These are phyloP conservation scores for Phallus indusiatus DNA, from an alignment of 768 basidiomycete genomes.

Conservation along the genomic window DNA sequence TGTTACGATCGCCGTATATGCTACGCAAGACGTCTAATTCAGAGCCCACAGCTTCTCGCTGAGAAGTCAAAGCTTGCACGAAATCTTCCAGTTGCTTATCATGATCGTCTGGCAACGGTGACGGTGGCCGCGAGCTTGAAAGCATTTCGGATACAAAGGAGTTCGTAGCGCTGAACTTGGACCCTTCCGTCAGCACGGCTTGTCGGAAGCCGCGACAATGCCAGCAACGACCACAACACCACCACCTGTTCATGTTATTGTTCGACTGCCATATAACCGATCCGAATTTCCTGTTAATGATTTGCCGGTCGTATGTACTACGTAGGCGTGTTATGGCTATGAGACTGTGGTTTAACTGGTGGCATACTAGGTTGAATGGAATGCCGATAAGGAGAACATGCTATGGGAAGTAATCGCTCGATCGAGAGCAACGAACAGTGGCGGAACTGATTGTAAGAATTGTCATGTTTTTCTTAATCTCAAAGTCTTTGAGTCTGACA, in stretches of 20 bases:
- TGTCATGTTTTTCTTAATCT: background rate
- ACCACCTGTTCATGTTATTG: conserved; percentile 56
- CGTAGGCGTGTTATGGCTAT: conserved; percentile 7
- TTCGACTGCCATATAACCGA: conserved; percentile 70
- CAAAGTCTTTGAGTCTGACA: background rate
- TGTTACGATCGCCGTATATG: conserved; percentile 65
- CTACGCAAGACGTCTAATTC: conserved; percentile 66
- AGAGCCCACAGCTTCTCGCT: conserved; percentile 34
- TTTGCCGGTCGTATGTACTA: conserved; percentile 54
- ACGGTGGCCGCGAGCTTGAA: conserved; percentile 4
- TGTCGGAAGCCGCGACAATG: no score
- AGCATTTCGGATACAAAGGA: background rate
- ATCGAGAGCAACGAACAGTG: conserved; percentile 61
- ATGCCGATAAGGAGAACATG: conserved; percentile 69
- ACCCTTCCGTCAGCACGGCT: no score
- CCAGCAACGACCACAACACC: no score
- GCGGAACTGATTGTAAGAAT: conserved; percentile 67
- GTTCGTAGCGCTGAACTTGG: no score
- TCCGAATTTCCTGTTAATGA: conserved; percentile 60
- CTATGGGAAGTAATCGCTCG: conserved; percentile 83
- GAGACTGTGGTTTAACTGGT: conserved; percentile 27
- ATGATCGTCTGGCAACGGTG: background rate
- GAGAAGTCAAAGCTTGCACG: conserved; percentile 15
- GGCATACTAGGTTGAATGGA: conserved; percentile 78
- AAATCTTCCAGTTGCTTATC: background rate